Conservation (phyloP, 139 green algal genomes). For the Dunaliella sp. region DNA sequence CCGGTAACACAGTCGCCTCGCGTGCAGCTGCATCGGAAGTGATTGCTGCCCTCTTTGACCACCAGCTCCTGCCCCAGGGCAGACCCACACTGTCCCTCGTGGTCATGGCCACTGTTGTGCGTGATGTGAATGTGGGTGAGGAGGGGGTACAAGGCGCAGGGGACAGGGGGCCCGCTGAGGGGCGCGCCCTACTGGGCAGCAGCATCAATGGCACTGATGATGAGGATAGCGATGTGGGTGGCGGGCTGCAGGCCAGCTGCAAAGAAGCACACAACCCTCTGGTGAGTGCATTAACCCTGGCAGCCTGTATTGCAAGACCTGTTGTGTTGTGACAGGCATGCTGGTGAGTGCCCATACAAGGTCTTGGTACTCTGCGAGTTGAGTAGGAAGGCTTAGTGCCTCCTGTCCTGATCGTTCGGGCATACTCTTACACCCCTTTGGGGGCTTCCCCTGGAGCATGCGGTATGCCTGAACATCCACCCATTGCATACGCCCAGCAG, state of each 20-base stretch:
- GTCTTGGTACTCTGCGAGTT: too few relatives aligned
- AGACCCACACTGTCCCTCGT: background rate
- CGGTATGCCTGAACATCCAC: too few relatives aligned
- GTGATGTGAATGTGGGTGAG: background rate
- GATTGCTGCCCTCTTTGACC: background rate
- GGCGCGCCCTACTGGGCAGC: background rate
- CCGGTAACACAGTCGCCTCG: background rate
- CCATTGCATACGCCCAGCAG: too few relatives aligned
- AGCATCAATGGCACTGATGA: background rate
- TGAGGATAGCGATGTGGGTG: background rate
- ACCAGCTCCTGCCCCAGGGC: background rate
- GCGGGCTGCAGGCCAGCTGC: background rate
- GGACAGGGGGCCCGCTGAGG: background rate
- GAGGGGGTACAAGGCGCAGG: background rate
- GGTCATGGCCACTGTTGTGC: background rate
- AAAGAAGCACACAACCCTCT: background rate
- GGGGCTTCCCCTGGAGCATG: too few relatives aligned
- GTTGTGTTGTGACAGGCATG: too few relatives aligned
- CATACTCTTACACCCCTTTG: too few relatives aligned
- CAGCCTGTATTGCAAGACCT: too few relatives aligned
- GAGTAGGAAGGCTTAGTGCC: too few relatives aligned
- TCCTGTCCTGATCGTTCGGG: too few relatives aligned
- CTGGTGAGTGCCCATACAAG: too few relatives aligned
- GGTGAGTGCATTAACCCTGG: background rate
- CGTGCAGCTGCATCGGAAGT: background rate